Evolutionary conservation across 2,329 filamentous ascomycete genomes (phyloP).

Genomic region (Zelopaecilomyces penicillatus): DNA sequence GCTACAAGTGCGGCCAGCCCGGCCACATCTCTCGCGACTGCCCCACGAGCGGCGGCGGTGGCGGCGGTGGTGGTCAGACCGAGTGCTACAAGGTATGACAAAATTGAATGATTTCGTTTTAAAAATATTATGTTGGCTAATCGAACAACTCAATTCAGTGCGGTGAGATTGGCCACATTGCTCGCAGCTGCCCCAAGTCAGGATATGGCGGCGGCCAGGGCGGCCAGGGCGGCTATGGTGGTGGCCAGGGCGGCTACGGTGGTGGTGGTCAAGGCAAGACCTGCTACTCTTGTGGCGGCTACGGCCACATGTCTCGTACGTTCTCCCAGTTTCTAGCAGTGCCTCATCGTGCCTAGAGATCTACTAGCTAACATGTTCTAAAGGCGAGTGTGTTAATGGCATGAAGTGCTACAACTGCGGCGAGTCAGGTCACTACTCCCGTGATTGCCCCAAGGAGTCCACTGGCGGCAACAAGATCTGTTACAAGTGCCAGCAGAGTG

Average conservation of each 20-base stretch:
- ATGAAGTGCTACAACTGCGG: conserved; percentile 99
- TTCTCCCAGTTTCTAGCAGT: conserved; percentile 13
- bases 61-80: conserved; percentile 34
- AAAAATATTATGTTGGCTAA: neutral
- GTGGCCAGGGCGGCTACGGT: conserved; percentile 39
- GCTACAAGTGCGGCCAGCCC: conserved; percentile 70
- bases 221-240: conserved; percentile 29
- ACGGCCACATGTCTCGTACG: conserved; percentile 87
- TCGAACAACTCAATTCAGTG: conserved; percentile 44
- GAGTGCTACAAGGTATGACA: conserved; percentile 78
- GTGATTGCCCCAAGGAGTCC: conserved; percentile 92
- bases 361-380: conserved; percentile 13
- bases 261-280: conserved; percentile 62
- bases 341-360: neutral
- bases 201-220: conserved; percentile 45
- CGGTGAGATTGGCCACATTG: conserved; percentile 92
- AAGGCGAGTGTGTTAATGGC: conserved; percentile 89
- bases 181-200: conserved; percentile 74
- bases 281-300: conserved; percentile 97
- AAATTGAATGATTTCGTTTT: neutral
- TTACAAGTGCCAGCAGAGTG: conserved; percentile 84
- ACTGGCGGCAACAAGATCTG: conserved; percentile 86
- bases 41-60: conserved; percentile 43
- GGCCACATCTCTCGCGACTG: conserved; percentile 93
- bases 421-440: conserved; percentile 88